Evolutionary conservation across 2,329 filamentous ascomycete genomes (phyloP).

Genomic region (Neofusicoccum cordaticola): DNA sequence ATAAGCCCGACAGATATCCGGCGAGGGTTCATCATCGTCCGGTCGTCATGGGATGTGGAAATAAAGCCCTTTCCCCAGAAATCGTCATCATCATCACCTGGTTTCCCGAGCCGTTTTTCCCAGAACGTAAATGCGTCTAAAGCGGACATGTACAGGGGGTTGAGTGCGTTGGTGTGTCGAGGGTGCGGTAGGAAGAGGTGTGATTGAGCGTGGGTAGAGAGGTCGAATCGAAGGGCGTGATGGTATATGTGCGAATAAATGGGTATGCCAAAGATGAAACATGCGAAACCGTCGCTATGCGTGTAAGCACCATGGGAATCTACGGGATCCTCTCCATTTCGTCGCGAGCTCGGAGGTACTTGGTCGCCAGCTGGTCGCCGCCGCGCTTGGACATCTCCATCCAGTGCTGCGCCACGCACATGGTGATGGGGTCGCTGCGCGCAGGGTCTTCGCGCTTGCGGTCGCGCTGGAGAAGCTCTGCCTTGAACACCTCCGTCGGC

Average conservation of each 20-base stretch:
- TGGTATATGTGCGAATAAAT: conserved; percentile 11
- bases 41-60: not conserved
- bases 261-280: not conserved
- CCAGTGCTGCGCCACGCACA: conserved; percentile 96
- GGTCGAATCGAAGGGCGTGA: not conserved
- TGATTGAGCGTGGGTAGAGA: not conserved
- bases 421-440: conserved; percentile 77
- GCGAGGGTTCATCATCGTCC: conserved; percentile 8
- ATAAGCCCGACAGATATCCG: not conserved
- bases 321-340: conserved; percentile 60
- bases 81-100: conserved; percentile 12
- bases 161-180: not conserved
- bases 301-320: conserved; percentile 20
- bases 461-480: conserved; percentile 70
- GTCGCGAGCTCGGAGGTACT: conserved; percentile 71
- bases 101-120: conserved; percentile 2
- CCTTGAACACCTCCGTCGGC: conserved; percentile 86
- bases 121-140: conserved; percentile 9
- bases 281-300: conserved; percentile 13
- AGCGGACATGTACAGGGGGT: conserved; percentile 5
- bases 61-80: not conserved
- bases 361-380: conserved; percentile 81
- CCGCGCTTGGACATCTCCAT: conserved; percentile 86
- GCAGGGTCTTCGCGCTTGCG: conserved; percentile 55
- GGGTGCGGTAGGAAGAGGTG: not conserved